phyloP scores from a whole-genome alignment of 768 basidiomycete genomes.

The Kwoniella bestiolae region DNA sequence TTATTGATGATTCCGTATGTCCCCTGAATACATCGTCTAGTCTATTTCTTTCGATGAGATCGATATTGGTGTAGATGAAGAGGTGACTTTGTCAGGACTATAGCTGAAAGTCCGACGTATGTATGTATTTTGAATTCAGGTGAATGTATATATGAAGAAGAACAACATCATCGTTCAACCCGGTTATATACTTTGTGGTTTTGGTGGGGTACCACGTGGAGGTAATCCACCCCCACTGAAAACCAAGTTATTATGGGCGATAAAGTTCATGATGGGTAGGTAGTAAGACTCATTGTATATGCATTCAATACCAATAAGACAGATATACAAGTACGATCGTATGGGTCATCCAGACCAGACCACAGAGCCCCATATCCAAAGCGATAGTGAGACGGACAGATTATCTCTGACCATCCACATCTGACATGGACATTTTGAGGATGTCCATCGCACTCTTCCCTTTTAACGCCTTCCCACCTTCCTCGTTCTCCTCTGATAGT shows the following conservation, averaged over 20 bases:
- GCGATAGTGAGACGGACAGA: not conserved
- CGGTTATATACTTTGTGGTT: not conserved
- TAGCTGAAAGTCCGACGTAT: too few species aligned
- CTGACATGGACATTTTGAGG: constrained; percentile 37
- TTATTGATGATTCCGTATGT: not conserved
- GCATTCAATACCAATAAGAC: too few species aligned
- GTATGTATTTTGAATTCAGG: too few species aligned
- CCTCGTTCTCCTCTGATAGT: not conserved
- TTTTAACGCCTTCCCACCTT: constrained; percentile 26
- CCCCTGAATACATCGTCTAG: not conserved
- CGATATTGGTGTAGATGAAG: too few species aligned
- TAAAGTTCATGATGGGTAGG: not conserved
- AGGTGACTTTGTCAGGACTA: too few species aligned
- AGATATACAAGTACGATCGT: too few species aligned
- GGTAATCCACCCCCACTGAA: not conserved
- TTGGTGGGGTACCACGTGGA: not conserved
- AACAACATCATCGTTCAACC: not conserved
- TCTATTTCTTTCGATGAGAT: too few species aligned
- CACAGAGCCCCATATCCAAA: too few species aligned
- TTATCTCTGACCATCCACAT: not conserved
- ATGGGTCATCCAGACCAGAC: too few species aligned
- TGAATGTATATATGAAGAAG: too few species aligned
- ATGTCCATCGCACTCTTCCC: constrained; percentile 54
- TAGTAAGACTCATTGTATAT: too few species aligned
- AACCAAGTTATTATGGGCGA: not conserved